Evolutionary conservation across 305 asterid genomes (phyloP), one percentile per base, ranked within the genome.

Genomic region (Fraxinus velutina): DNA sequence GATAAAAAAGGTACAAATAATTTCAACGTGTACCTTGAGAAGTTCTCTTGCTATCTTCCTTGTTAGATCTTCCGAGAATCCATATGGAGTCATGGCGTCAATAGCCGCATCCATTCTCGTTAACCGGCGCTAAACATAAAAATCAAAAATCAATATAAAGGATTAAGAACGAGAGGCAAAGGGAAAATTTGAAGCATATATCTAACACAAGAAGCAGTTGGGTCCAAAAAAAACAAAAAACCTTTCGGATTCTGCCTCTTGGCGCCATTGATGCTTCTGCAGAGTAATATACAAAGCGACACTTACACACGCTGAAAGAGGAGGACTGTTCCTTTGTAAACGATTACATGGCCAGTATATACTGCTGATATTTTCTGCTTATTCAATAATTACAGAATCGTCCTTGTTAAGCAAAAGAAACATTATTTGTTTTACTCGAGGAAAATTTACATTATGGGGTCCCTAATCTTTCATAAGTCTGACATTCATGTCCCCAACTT

Each of bases 71-170:
- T 30, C 77, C 2, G 84, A 21, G 75, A 90, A 91, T 1, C 95
- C 95, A 1, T 84, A 30, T 44, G 70, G 83, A 68, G 17, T 47
- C 95, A 91, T 91, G 57, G 95, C 93, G 62, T 91, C 95, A 72
- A 87, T 77, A 70, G 96, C 96, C 44, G 93, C 93, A 85, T 91
- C 90, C 87, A 91, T 87, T 82, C 96, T 85, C 60, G 88, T 44
- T 78, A 88, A 30, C 29, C 96, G 88, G 82, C 78, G 82, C 90
- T 89, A 78, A 39, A 81, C 17, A 77, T 68, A 75, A 76, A 81
- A 36, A 77, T 42, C 62, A 77, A 10, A 34, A 75, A 34, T 30
- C 42, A 30, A 29, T 1, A 15, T 4, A 66, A 27, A 10, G n/a
- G 73, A 66, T 66, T 24, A 9, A 66, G 30, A 66, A 12, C 73